These are phyloP conservation scores for Yamadazyma takamatsuzukensis DNA, from an alignment of 805 yeast species.

Conservation along the genomic window DNA sequence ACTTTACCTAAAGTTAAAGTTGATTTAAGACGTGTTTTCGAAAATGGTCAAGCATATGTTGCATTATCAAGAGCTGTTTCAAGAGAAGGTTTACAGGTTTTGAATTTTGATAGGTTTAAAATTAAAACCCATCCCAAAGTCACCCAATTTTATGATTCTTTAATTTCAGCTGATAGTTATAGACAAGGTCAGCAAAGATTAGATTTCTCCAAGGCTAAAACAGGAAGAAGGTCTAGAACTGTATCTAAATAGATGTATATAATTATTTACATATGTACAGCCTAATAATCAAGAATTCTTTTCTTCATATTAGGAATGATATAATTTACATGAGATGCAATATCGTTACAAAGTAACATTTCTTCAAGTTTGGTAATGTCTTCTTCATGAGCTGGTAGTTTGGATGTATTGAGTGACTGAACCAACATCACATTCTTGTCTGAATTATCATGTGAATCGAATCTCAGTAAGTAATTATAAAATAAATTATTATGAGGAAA, in stretches of 20 bases:
- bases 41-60: slow-evolving; percentile 93
- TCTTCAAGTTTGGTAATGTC: not conserved
- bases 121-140: slow-evolving; percentile 74
- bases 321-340: not conserved
- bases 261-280: slow-evolving; percentile 1
- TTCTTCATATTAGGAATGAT: not conserved
- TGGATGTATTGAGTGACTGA: not conserved
- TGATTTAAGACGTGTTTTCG: slow-evolving; percentile 73
- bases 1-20: slow-evolving; percentile 81
- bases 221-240: not conserved
- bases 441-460: not conserved
- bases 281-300: not conserved
- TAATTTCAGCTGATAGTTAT: slow-evolving; percentile 32
- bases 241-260: slow-evolving; percentile 3
- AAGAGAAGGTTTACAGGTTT: slow-evolving; percentile 77
- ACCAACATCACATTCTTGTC: slow-evolving; percentile 3
- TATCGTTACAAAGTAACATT: slow-evolving; percentile 2
- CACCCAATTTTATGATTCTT: slow-evolving; percentile 56
- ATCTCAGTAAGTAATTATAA: slow-evolving; percentile 3
- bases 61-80: slow-evolving; percentile 89
- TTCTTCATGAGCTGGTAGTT: not conserved
- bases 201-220: not conserved
- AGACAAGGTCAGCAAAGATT: slow-evolving; percentile 16
- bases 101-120: slow-evolving; percentile 60
- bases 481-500: slow-evolving; percentile 3